Evolutionary conservation across 192 early-diverging fungal species (phyloP), one percentile per base, ranked within the genome.

Genomic region (Tieghemiomyces parasiticus): DNA sequence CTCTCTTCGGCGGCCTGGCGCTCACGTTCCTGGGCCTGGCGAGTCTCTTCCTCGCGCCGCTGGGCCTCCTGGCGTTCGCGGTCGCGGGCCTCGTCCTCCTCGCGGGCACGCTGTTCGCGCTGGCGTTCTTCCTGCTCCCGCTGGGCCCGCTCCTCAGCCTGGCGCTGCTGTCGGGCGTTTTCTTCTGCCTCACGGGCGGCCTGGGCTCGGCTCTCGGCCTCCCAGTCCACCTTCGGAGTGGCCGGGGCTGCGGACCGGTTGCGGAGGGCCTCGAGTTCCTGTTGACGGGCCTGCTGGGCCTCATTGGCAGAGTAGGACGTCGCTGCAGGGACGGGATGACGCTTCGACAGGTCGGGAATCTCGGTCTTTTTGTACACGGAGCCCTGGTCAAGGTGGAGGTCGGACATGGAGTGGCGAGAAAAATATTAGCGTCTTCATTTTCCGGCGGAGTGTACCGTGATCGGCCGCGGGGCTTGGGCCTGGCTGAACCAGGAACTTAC

Each of bases 281-380:
- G 61, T 51, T 68, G 64, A 2, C 72, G 67, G 60, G 72, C 75
- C n/a, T 70, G 61, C 34, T 71, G 65, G 58, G 71, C 73, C 34
- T 64, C 42, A 34, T 48, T 63, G 50, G 64, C 67, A 2, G 68
- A 58, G 4, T 69, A 53, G 9, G 65, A 42, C 20, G 51, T 58
- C 33, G 49, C 53, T 24, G 42, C 59, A 22, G 61, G 13, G 10
- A 47, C 8, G 47, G 54, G 31, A 2, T 20, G 54, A 6, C 20
- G 24, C 4, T n/a, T 64, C 16, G 75, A 63, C 64, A 81, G 76
- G 67, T 79, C 74, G 1, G 79, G 79, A 22, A 81, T 70, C 65
- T 80, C 65, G 0, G 74, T 79, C 59, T 69, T 79, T 54, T 78
- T 65, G 60, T 81, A 81, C 10, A 79, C 81, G 29, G 81, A 83